phyloP scores from a whole-genome alignment of 1,284 basidiomycete species.

The Ustilago trichophora region DNA sequence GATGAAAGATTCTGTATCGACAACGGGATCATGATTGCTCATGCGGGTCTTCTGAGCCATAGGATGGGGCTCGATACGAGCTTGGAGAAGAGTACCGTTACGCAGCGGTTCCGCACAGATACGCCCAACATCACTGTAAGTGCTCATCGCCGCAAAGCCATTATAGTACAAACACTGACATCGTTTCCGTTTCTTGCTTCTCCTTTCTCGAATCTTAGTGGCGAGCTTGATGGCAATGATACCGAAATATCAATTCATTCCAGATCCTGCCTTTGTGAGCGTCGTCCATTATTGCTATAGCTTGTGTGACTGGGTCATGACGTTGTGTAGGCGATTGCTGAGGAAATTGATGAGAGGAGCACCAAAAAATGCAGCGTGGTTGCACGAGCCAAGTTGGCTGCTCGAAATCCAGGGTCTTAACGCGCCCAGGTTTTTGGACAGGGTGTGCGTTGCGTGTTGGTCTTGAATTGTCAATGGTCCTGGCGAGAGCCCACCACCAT shows the following conservation, averaged over 20 bases:
- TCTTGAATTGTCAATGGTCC: neutral
- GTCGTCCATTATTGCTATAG: too few relatives aligned
- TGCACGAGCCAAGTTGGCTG: conserved; percentile 18
- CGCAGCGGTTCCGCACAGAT: conserved; percentile 64
- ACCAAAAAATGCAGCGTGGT: neutral
- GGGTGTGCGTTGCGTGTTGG: conserved; percentile 17
- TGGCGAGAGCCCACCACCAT: neutral
- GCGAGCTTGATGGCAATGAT: conserved; percentile 9
- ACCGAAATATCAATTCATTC: too few relatives aligned
- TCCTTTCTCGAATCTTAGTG: conserved; percentile 5
- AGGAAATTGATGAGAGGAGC: too few relatives aligned
- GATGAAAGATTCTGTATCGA: conserved; percentile 99
- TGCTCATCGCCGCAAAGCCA: too few relatives aligned
- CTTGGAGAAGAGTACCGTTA: conserved; percentile 61
- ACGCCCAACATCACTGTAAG: conserved; percentile 55
- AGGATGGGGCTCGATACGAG: conserved; percentile 77
- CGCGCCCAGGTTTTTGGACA: conserved; percentile 9
- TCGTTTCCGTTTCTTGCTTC: neutral
- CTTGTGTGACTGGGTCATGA: neutral
- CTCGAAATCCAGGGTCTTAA: conserved; percentile 13
- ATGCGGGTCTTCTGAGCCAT: conserved; percentile 89
- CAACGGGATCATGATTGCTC: conserved; percentile 99
- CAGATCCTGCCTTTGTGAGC: too few relatives aligned
- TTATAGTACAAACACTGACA: neutral
- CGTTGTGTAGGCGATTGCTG: too few relatives aligned